phyloP scores from a whole-genome alignment of 2,329 filamentous ascomycete genomes.

The Aspergillus sp. region DNA sequence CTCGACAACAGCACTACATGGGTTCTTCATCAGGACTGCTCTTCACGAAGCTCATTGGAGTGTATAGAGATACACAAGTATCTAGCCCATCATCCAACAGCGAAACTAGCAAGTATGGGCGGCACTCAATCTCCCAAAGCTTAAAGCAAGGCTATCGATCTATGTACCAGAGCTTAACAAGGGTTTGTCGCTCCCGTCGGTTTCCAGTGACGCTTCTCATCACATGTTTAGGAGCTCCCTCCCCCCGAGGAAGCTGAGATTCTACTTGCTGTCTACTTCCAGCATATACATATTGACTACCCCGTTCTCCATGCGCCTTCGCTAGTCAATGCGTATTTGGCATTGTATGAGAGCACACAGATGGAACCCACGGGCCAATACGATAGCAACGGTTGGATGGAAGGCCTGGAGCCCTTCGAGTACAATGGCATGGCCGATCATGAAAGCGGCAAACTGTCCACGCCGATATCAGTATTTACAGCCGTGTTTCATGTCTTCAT shows the following conservation, averaged over 20 bases:
- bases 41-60: conserved; percentile 33
- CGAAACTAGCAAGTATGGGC: background rate
- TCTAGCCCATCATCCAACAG: background rate
- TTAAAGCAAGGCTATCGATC: conserved; percentile 6
- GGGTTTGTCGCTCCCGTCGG: background rate
- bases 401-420: conserved; percentile 22
- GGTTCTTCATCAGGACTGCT: conserved; percentile 43
- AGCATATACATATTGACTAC: conserved; percentile 33
- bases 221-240: conserved; percentile 24
- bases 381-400: conserved; percentile 30
- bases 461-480: conserved; percentile 20
- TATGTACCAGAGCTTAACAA: conserved; percentile 14
- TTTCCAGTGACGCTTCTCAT: background rate
- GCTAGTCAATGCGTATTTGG: conserved; percentile 28
- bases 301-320: conserved; percentile 33
- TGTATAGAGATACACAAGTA: conserved; percentile 7
- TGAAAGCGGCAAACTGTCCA: conserved; percentile 5
- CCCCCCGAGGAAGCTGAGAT: conserved; percentile 26
- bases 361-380: conserved; percentile 15
- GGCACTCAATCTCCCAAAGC: background rate
- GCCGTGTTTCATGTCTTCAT: conserved; percentile 39
- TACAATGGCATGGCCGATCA: conserved; percentile 29
- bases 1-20: conserved; percentile 41
- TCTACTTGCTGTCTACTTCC: conserved; percentile 30
- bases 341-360: conserved; percentile 26